Percentiles rank a stretch among this genome's conserved stretches.
phyloP scores from a whole-genome alignment of 2,329 filamentous ascomycete genomes.

The Dendrostoma leiphaemia region DNA sequence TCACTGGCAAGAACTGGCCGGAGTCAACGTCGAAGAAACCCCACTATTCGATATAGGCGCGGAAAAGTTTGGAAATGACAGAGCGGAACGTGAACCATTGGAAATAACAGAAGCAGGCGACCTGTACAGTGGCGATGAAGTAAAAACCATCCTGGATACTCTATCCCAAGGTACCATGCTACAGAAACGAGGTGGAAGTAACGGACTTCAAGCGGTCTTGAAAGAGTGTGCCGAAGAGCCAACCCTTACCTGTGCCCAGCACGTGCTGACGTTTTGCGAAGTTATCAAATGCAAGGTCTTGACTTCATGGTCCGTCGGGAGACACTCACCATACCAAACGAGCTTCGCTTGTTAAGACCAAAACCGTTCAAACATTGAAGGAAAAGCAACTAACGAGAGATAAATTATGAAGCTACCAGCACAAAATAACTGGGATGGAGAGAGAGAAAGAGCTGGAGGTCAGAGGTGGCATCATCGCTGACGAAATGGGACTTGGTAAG shows the following conservation, averaged over 20 bases:
- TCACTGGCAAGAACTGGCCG: not conserved
- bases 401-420: not conserved
- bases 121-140: not conserved
- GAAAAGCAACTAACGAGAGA: not conserved
- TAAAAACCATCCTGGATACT: not conserved
- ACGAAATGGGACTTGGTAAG: constrained; percentile 25
- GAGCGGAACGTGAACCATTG: not conserved
- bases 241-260: not conserved
- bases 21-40: not conserved
- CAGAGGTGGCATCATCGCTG: constrained; percentile 22
- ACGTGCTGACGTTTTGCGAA: not conserved
- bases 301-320: not conserved
- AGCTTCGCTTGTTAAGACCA: not conserved
- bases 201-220: not conserved
- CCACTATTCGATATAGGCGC: not conserved
- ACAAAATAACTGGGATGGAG: not conserved
- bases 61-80: not conserved
- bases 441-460: constrained; percentile 13
- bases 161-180: not conserved
- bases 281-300: not conserved
- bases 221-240: not conserved
- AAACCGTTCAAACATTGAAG: too few relatives aligned
- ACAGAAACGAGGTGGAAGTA: not conserved
- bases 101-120: not conserved
- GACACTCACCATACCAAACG: not conserved